Percentiles rank a stretch among this genome's conserved stretches.
Evolutionary conservation across 164 flowering plant species (phyloP).

Genomic region (grape (Vitis vinifera)): DNA sequence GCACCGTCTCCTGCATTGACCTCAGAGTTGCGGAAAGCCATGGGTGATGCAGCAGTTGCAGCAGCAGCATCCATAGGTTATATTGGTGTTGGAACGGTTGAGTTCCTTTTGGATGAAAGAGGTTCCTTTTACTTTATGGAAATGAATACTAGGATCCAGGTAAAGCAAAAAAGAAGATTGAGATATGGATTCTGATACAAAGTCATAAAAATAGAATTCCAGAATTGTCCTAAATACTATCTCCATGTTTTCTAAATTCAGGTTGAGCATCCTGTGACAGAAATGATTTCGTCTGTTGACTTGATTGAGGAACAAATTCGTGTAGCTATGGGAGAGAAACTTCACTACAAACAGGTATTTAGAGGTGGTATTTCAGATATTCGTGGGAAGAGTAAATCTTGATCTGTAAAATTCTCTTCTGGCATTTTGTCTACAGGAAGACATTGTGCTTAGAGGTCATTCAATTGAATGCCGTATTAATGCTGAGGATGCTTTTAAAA

Average conservation of each 20-base stretch:
- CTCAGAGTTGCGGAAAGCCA: constrained; percentile 90
- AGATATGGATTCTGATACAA: too few species aligned
- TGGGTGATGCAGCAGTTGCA: constrained; percentile 99
- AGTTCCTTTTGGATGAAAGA: constrained; percentile 96
- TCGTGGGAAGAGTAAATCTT: background rate
- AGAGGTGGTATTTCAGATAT: background rate
- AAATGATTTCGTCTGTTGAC: constrained; percentile 95
- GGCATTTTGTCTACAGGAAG: constrained; percentile 59
- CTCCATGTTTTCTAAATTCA: constrained; percentile 20
- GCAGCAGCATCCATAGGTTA: constrained; percentile 99
- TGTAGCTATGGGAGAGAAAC: constrained; percentile 91
- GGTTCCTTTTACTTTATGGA: constrained; percentile 99
- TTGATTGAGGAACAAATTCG: constrained; percentile 97
- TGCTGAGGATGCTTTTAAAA: constrained; percentile 98
- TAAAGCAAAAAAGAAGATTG: constrained; percentile 13
- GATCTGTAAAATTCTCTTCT: background rate
- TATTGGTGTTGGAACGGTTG: constrained; percentile 96
- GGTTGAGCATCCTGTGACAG: constrained; percentile 99
- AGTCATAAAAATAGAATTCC: too few species aligned
- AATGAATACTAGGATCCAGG: constrained; percentile 99
- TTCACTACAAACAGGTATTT: constrained; percentile 78
- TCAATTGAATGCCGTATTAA: constrained; percentile 99
- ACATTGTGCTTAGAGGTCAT: constrained; percentile 95
- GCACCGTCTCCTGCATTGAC: constrained; percentile 99
- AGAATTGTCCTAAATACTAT: background rate